phyloP scores from a whole-genome alignment of 345 rosid genomes.

The Arabis hirsuta region DNA sequence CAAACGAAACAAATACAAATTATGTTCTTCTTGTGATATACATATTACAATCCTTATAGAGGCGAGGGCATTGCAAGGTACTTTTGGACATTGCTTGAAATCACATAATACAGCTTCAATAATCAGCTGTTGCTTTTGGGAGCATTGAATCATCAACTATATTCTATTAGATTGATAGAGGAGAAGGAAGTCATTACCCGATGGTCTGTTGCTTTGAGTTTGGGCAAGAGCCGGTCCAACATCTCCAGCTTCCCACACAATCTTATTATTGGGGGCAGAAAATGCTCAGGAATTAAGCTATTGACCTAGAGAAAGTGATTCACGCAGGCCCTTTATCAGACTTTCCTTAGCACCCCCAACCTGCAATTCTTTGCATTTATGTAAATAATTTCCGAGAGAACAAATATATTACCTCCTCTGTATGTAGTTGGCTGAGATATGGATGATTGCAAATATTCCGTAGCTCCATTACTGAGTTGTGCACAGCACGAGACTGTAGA shows the following conservation, averaged over 20 bases:
- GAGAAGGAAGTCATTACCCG: conserved; percentile 59
- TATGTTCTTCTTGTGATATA: neutral
- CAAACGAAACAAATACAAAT: conserved; percentile 4
- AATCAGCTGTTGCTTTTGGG: neutral
- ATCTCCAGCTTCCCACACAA: conserved; percentile 98
- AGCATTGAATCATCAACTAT: neutral
- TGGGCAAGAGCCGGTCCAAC: conserved; percentile 87
- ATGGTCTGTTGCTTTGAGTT: conserved; percentile 90
- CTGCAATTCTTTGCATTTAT: conserved; percentile 16
- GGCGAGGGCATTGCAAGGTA: conserved; percentile 5
- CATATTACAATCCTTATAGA: neutral
- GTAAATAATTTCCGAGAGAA: neutral
- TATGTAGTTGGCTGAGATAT: conserved; percentile 92
- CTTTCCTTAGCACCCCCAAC: conserved; percentile 4
- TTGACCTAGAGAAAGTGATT: conserved; percentile 62
- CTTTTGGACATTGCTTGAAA: conserved; percentile 1
- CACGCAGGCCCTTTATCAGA: conserved; percentile 15
- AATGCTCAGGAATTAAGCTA: conserved; percentile 71
- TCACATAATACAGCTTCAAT: conserved; percentile 5
- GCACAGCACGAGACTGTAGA: conserved; percentile 79
- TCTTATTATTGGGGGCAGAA: conserved; percentile 77
- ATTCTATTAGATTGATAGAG: conserved; percentile 22
- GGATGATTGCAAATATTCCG: conserved; percentile 98
- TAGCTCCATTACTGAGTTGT: conserved; percentile 96
- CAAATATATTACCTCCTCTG: conserved; percentile 65